These are phyloP conservation scores for Neodidymelliopsis sp. DNA, from an alignment of 2,329 filamentous ascomycete genomes.

Conservation along the genomic window DNA sequence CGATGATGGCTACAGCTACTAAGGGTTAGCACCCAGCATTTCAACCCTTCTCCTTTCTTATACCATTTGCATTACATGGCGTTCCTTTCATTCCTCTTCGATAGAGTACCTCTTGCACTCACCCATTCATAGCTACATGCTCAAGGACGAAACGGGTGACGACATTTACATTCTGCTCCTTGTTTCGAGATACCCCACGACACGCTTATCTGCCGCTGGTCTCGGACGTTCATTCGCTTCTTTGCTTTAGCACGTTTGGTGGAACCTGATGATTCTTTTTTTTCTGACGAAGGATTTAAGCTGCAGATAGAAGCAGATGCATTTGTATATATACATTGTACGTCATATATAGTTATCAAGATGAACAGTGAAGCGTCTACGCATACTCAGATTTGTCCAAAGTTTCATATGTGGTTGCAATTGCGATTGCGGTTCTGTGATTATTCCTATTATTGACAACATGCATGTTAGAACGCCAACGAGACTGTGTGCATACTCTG, in stretches of 20 bases:
- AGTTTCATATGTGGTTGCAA: no score
- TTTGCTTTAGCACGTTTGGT: conserved; percentile 8
- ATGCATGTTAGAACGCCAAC: no score
- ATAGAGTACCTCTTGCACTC: conserved; percentile 15
- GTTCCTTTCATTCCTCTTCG: conserved; percentile 31
- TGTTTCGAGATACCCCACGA: conserved; percentile 46
- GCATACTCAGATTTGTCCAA: no score
- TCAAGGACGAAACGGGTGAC: conserved; percentile 16
- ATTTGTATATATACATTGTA: conserved; percentile 1
- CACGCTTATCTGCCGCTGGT: conserved; percentile 31
- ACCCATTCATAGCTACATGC: conserved; percentile 1
- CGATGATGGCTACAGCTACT: conserved; percentile 29
- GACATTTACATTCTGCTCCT: conserved; percentile 17
- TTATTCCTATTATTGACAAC: no score
- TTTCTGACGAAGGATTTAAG: neutral
- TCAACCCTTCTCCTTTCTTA: neutral
- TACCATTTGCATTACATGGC: conserved; percentile 22
- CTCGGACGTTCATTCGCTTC: conserved; percentile 46
- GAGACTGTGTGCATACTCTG: no score
- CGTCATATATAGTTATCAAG: no score
- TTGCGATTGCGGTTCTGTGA: no score
- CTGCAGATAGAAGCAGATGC: neutral
- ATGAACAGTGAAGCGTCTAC: no score
- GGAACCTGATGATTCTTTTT: conserved; percentile 9
- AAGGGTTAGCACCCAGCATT: neutral